Base-by-base conservation (phyloP, 1,139 yeast genomes). In the Debaryomycetaceae sp. region DNA sequence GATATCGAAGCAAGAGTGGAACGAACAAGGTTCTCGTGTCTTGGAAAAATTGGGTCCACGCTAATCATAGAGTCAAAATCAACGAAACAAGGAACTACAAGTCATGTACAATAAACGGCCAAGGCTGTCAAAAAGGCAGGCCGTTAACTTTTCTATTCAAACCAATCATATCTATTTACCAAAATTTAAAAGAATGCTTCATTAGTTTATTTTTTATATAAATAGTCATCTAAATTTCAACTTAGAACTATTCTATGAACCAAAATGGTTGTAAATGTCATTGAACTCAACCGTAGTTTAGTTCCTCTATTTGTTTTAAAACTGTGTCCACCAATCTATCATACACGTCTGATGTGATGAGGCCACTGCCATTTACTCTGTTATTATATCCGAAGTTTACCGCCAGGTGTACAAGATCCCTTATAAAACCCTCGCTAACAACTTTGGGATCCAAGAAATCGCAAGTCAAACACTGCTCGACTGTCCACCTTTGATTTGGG, bases 1-100 rank as follows among this genome's bases (percentile, higher is more conserved):
- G 99, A 81, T 95, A 57, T 76, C 91, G 45, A 90, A 87, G 65
- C 88, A 86, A 62, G 99, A 93, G 70, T 93, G 99, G 99, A 95
- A 89, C 65, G 99, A 93, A 70, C 88, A 87, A 60, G 99, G 98
- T 35, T 80, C 96, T 38, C 78, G 93, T 42, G 81, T 89, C 20
- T 81, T 93, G 65, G 78, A 75, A 53, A 93, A 93, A 68, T 81
- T 93, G 58, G 99, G 99, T n/a, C 96, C 97, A 50, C 83, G 97
- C 70, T 89, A 11, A 27, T 27, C 11, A 27, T 27, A 11, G 11
- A 27, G 4, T 11, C 31, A 27, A 73, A 27, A 27, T 27, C 31
- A 27, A 27, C 11, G 4, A 27, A 27, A 11, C 11, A 66, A 43
- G 34, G 34, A 34, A 35, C 11, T 27, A 27, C 31, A 27, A 27